These are phyloP conservation scores for Colletotrichum sp. DNA, from an alignment of 2,329 filamentous ascomycete species.

Conservation along the genomic window DNA sequence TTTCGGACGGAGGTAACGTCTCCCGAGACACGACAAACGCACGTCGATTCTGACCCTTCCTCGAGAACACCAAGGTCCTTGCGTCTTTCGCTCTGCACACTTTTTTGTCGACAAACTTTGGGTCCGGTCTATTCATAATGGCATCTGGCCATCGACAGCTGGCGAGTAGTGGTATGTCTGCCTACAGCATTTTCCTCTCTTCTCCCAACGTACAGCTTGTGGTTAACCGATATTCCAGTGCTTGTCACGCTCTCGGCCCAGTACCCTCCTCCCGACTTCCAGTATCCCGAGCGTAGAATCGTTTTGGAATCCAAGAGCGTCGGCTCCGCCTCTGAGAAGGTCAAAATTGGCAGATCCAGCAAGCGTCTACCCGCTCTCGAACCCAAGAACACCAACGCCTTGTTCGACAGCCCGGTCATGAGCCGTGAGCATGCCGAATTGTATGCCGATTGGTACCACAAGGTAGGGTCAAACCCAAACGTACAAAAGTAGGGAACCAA, in stretches of 20 bases:
- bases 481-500: background rate
- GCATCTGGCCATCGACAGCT: background rate
- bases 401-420: constrained; percentile 75
- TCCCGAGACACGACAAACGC: background rate
- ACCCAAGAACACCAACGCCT: constrained; percentile 60
- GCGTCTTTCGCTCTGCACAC: background rate
- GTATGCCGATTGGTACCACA: constrained; percentile 44
- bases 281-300: constrained; percentile 24
- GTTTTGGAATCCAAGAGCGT: constrained; percentile 32
- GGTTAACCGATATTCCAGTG: constrained; percentile 26
- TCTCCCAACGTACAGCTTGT: background rate
- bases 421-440: constrained; percentile 70
- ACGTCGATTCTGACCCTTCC: background rate
- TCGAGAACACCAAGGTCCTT: background rate
- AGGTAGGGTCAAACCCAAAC: constrained; percentile 42
- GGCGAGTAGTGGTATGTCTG: constrained; percentile 5
- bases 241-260: constrained; percentile 33
- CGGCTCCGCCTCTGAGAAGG: background rate
- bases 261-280: constrained; percentile 15
- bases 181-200: background rate
- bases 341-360: constrained; percentile 51
- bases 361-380: constrained; percentile 37
- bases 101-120: background rate
- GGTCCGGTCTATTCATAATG: background rate
- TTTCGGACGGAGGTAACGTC: constrained; percentile 7